These are phyloP conservation scores for Diddensiella transvaalensis DNA, from an alignment of 805 yeast species.

Conservation along the genomic window DNA sequence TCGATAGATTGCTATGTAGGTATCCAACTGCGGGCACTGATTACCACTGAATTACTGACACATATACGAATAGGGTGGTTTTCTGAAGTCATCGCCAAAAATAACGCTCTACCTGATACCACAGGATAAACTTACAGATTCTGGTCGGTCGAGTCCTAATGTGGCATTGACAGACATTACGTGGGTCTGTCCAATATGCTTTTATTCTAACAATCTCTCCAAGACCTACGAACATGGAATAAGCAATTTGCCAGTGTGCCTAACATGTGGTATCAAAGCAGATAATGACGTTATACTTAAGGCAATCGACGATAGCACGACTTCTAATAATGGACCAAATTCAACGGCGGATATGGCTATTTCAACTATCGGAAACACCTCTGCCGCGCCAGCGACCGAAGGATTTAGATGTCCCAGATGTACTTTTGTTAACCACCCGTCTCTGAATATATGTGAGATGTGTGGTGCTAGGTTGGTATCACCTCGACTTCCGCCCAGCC, in stretches of 20 bases:
- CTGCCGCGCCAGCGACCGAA: conserved; percentile 5
- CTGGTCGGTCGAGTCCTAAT: conserved; percentile 7
- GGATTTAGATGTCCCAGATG: conserved; percentile 48
- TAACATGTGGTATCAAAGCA: conserved; percentile 59
- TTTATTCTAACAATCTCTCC: conserved; percentile 52
- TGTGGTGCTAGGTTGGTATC: conserved; percentile 62
- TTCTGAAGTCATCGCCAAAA: conserved; percentile 76
- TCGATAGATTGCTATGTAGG: conserved; percentile 38
- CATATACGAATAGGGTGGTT: conserved; percentile 42
- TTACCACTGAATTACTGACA: not conserved
- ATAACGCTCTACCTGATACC: conserved; percentile 44
- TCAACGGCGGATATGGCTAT: not conserved
- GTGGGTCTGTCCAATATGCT: conserved; percentile 92
- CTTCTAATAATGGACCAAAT: not conserved
- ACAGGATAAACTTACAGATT: not conserved
- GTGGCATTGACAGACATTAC: conserved; percentile 25
- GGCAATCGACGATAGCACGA: conserved; percentile 25
- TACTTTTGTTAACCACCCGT: conserved; percentile 81
- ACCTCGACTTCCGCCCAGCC: conserved; percentile 26
- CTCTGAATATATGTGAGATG: conserved; percentile 74
- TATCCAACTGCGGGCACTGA: too few relatives aligned
- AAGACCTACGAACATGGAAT: conserved; percentile 30
- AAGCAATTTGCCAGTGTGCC: conserved; percentile 45
- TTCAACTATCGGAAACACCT: conserved; percentile 1
- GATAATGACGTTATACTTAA: conserved; percentile 36